Evolutionary conservation across 768 basidiomycete species (phyloP).

Genomic region (Leccinellum rugosiceps): DNA sequence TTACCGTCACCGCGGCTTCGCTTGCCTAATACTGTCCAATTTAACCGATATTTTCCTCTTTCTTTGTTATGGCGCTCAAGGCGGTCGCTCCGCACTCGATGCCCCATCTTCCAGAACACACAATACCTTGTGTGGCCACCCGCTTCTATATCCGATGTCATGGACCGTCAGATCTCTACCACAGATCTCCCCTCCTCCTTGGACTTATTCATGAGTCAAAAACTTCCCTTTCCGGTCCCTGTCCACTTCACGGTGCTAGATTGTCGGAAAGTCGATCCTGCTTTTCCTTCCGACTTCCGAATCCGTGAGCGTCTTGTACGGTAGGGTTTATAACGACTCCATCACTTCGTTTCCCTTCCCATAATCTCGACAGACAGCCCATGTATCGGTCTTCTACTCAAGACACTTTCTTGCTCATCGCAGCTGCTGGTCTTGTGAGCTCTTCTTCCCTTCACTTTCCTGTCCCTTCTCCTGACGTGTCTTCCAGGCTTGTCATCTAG

Average conservation of each 20-base stretch:
- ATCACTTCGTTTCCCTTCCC: constrained; percentile 17
- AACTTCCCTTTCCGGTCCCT: constrained; percentile 20
- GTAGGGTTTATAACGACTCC: constrained; percentile 21
- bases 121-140: constrained; percentile 1
- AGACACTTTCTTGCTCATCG: constrained; percentile 21
- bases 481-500: constrained; percentile 25
- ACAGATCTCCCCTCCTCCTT: constrained; percentile 14
- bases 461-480: constrained; percentile 7
- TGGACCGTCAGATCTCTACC: constrained; percentile 15
- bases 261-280: constrained; percentile 38
- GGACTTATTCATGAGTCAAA: constrained; percentile 20
- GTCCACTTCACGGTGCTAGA: constrained; percentile 26
- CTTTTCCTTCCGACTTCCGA: constrained; percentile 29
- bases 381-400: constrained; percentile 19
- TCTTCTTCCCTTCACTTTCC: background rate
- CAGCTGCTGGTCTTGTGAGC: constrained; percentile 26
- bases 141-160: constrained; percentile 16
- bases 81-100: constrained; percentile 25
- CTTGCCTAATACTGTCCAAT: constrained; percentile 28
- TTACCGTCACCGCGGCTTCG: constrained; percentile 38
- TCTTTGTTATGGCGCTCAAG: constrained; percentile 29
- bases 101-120: constrained; percentile 20
- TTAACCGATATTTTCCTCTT: constrained; percentile 32
- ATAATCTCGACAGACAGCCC: constrained; percentile 7
- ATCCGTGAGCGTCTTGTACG: constrained; percentile 27